Percentiles rank a stretch among this genome's conserved stretches.
These are phyloP conservation scores for Monotropa hypopitys DNA, from an alignment of 179 eudicot species.

Conservation along the genomic window DNA sequence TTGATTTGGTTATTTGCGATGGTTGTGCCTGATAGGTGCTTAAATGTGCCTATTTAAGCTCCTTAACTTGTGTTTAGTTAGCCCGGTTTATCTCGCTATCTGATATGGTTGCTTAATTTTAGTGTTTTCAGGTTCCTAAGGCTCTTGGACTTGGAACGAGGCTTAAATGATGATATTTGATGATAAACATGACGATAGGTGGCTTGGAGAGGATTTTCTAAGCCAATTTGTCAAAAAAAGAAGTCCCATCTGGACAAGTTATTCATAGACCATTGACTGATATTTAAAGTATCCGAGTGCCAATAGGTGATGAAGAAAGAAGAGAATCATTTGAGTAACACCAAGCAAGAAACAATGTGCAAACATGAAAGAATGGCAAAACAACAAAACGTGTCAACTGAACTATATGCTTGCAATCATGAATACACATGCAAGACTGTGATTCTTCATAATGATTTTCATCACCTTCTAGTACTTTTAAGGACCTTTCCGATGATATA, in stretches of 20 bases:
- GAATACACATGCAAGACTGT: not conserved
- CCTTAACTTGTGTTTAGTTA: not conserved
- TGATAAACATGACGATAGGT: not conserved
- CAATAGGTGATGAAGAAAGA: too few species aligned
- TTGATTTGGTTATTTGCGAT: not conserved
- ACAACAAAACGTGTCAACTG: not conserved
- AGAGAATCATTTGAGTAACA: not conserved
- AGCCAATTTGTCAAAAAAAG: too few species aligned
- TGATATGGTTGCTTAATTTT: not conserved
- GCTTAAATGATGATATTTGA: not conserved
- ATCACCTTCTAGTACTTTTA: not conserved
- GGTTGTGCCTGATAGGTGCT: not conserved
- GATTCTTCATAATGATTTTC: not conserved
- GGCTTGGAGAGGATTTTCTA: not conserved
- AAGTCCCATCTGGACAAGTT: too few species aligned
- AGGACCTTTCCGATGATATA: not conserved
- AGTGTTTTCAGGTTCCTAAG: not conserved
- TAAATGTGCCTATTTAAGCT: not conserved
- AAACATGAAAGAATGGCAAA: not conserved
- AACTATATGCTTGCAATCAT: not conserved
- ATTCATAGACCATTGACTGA: too few species aligned
- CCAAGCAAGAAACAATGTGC: not conserved
- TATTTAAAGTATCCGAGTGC: too few species aligned
- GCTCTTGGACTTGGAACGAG: not conserved
- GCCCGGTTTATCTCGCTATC: not conserved